phyloP scores from a whole-genome alignment of 2,329 filamentous ascomycete species.

The Emergomyces orientalis region DNA sequence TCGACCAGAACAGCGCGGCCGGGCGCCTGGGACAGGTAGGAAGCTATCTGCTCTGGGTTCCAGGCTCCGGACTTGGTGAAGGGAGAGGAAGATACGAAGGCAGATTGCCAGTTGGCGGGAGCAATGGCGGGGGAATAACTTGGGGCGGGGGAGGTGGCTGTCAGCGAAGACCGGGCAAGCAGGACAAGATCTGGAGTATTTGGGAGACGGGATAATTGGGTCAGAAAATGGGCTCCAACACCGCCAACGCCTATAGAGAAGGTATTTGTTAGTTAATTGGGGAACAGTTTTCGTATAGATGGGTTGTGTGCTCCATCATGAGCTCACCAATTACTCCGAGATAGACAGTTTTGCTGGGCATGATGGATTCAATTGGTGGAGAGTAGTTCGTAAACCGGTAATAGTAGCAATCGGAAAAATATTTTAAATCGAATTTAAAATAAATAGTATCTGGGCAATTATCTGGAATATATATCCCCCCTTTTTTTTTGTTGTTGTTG shows the following conservation, averaged over 20 bases:
- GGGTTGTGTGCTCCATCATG: background rate
- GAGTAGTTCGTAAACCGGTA: background rate
- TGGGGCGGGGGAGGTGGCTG: slow-evolving; percentile 62
- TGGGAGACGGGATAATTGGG: slow-evolving; percentile 64
- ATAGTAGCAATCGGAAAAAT: background rate
- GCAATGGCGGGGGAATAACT: slow-evolving; percentile 56
- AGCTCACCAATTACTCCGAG: slow-evolving; percentile 35
- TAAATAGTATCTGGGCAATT: slow-evolving; percentile 7
- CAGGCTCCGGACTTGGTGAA: slow-evolving; percentile 44
- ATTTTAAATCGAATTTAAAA: background rate
- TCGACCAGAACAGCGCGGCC: slow-evolving; percentile 77
- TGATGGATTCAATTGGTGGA: slow-evolving; percentile 14
- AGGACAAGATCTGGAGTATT: slow-evolving; percentile 69
- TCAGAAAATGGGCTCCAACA: slow-evolving; percentile 83
- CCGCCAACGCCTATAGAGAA: slow-evolving; percentile 66
- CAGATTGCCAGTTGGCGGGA: slow-evolving; percentile 47
- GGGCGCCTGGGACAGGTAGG: slow-evolving; percentile 69
- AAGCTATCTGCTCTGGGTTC: slow-evolving; percentile 58
- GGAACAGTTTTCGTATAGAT: background rate
- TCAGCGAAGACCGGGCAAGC: slow-evolving; percentile 76
- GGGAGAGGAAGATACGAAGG: slow-evolving; percentile 56
- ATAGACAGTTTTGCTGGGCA: slow-evolving; percentile 31
- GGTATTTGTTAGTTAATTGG: slow-evolving; percentile 6
- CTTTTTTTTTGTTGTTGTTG: background rate
- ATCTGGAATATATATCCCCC: background rate